These are phyloP conservation scores for Umbelopsis ramanniana DNA, from an alignment of 192 early-diverging fungal species.

Conservation along the genomic window DNA sequence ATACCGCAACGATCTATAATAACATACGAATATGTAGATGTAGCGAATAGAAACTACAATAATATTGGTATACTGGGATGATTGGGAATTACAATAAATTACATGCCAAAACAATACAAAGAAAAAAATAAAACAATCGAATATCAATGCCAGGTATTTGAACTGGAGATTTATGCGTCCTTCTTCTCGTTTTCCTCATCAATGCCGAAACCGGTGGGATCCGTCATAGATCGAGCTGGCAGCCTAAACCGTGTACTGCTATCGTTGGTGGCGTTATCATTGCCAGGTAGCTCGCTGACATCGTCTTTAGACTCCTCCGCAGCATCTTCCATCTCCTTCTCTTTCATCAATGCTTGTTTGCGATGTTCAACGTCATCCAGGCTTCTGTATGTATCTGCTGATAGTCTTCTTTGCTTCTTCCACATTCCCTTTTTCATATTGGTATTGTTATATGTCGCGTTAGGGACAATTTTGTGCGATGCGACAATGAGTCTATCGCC, in stretches of 20 bases:
- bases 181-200: not conserved
- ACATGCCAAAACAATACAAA: no score
- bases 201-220: constrained; percentile 4
- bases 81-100: no score
- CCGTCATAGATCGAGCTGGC: constrained; percentile 3
- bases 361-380: constrained; percentile 11
- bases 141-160: not conserved
- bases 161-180: not conserved
- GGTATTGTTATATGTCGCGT: no score
- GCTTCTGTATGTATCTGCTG: not conserved
- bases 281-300: not conserved
- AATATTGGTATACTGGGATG: no score
- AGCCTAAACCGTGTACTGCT: not conserved
- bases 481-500: constrained; percentile 22
- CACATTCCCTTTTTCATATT: not conserved
- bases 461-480: constrained; percentile 12
- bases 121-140: no score
- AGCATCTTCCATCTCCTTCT: not conserved
- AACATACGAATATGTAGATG: no score
- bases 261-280: not conserved
- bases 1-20: no score
- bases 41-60: no score
- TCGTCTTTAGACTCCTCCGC: not conserved
- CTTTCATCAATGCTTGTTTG: not conserved
- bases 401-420: constrained; percentile 8